A percentile compares a stretch with the other conserved stretches of the same genome.
Evolutionary conservation across 2,329 filamentous ascomycete species (phyloP).

Genomic region (Calonectria pseudoreteaudii): DNA sequence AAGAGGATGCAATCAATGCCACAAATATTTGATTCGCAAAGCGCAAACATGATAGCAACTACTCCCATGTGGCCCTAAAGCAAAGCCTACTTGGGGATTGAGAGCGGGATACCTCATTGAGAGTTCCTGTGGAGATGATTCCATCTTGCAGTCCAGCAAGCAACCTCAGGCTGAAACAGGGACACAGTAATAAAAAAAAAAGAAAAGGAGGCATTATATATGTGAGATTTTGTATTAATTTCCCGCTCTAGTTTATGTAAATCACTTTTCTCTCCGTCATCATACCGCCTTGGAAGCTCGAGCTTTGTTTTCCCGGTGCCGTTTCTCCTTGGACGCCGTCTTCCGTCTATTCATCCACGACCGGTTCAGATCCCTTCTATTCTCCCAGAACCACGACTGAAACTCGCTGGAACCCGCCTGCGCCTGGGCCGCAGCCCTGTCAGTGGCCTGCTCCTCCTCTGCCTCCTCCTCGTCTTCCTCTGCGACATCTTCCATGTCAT

Average conservation of each 20-base stretch:
- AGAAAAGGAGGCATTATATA: neutral
- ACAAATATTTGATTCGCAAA: too few species aligned
- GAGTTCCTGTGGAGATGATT: too few species aligned
- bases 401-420: constrained; percentile 62
- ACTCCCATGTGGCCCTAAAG: too few species aligned
- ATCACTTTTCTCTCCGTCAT: neutral
- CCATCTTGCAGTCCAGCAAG: neutral
- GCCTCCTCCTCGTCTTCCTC: constrained; percentile 45
- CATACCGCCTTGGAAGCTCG: constrained; percentile 57
- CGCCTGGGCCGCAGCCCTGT: constrained; percentile 37
- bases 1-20: too few species aligned
- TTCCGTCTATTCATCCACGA: constrained; percentile 76
- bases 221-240: neutral
- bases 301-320: constrained; percentile 73
- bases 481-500: constrained; percentile 50
- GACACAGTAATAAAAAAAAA: neutral
- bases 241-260: neutral
- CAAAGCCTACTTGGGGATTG: too few species aligned
- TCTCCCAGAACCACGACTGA: constrained; percentile 76
- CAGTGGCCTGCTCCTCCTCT: constrained; percentile 44
- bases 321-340: constrained; percentile 73
- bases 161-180: neutral
- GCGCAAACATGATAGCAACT: too few species aligned
- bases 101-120: too few species aligned
- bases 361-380: constrained; percentile 72